phyloP scores from a whole-genome alignment of 192 early-diverging fungal species.

The Dispira parvispora region DNA sequence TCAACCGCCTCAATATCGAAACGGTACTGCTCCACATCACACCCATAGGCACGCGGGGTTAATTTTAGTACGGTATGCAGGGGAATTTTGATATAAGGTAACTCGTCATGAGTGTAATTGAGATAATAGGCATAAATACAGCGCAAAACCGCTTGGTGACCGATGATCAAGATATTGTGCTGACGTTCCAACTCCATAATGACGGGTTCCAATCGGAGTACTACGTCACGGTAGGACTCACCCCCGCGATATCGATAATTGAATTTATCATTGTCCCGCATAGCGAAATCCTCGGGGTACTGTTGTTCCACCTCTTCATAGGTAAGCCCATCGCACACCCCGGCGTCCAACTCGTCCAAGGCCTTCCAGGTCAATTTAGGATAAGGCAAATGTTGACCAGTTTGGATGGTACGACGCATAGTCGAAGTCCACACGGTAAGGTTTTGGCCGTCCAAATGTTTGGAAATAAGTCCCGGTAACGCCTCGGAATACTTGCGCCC shows the following conservation, averaged over 20 bases:
- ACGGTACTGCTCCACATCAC: constrained; percentile 81
- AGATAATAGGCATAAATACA: constrained; percentile 98
- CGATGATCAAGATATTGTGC: constrained; percentile 88
- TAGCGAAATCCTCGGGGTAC: constrained; percentile 87
- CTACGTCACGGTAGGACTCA: constrained; percentile 92
- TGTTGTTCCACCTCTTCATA: constrained; percentile 94
- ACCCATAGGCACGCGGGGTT: constrained; percentile 92
- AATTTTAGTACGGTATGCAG: constrained; percentile 94
- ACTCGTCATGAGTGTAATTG: constrained; percentile 80
- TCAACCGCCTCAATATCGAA: constrained; percentile 97
- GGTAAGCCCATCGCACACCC: constrained; percentile 95
- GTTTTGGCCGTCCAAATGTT: constrained; percentile 52
- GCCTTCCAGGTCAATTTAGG: constrained; percentile 94
- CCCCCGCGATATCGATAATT: constrained; percentile 71
- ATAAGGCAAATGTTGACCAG: constrained; percentile 57
- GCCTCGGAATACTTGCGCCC: constrained; percentile 72
- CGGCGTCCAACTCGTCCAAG: constrained; percentile 92
- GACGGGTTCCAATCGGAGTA: constrained; percentile 89
- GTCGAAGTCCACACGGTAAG: constrained; percentile 96
- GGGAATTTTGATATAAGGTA: constrained; percentile 98
- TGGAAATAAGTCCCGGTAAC: constrained; percentile 65
- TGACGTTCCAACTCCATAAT: constrained; percentile 99
- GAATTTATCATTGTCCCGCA: constrained; percentile 95
- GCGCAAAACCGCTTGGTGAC: constrained; percentile 94
- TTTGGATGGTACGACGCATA: constrained; percentile 82